Conservation (phyloP, 2,329 filamentous ascomycete genomes). For the Cryphonectria naterciae region DNA sequence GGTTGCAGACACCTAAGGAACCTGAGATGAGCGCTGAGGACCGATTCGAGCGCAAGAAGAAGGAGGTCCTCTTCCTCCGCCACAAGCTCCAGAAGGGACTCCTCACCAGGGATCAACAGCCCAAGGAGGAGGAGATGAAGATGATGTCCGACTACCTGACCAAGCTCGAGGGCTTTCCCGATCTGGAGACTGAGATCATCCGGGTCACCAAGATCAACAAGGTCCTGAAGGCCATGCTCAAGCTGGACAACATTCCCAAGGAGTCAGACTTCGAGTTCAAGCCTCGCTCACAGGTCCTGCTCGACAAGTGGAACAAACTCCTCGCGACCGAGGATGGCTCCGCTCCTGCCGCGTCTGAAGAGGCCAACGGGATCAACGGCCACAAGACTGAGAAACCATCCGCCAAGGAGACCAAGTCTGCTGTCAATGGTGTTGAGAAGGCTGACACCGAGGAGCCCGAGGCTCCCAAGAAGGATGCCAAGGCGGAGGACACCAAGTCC, state of each 20-base stretch:
- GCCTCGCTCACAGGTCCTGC: constrained; percentile 74
- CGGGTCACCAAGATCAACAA: constrained; percentile 97
- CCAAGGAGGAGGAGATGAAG: constrained; percentile 85
- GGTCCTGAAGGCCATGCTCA: constrained; percentile 91
- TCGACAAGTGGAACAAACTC: constrained; percentile 88
- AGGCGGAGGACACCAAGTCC: constrained; percentile 36
- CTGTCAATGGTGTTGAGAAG: constrained; percentile 39
- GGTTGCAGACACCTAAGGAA: constrained; percentile 53
- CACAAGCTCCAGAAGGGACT: constrained; percentile 96
- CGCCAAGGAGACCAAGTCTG: constrained; percentile 42
- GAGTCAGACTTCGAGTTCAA: constrained; percentile 93
- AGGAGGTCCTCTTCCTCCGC: constrained; percentile 86
- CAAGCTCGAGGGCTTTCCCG: constrained; percentile 77
- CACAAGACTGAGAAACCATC: constrained; percentile 43
- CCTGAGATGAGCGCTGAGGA: constrained; percentile 62
- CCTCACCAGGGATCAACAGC: constrained; percentile 78
- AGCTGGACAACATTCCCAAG: constrained; percentile 80
- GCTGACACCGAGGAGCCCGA: constrained; percentile 36
- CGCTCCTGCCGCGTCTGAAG: constrained; percentile 40
- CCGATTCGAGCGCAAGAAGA: constrained; percentile 64
- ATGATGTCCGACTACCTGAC: constrained; percentile 76
- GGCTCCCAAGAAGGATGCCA: constrained; percentile 39
- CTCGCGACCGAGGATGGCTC: constrained; percentile 63
- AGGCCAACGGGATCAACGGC: constrained; percentile 55
- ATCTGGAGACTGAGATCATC: constrained; percentile 89